Evolutionary conservation across 148 eudicot genomes (phyloP).

Genomic region (Camellia granthamiana): DNA sequence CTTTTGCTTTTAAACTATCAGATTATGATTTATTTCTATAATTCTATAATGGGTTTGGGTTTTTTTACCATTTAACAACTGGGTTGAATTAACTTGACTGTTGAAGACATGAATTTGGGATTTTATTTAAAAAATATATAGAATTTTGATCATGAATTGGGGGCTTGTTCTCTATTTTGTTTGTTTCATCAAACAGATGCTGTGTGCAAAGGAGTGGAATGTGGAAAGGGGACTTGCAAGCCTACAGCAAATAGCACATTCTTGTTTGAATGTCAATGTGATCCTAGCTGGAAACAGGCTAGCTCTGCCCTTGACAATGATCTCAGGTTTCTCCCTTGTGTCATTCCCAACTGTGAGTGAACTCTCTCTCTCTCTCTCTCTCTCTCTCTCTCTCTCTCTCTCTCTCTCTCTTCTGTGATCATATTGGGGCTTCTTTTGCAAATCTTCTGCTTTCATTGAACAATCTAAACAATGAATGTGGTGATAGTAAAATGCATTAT

Average conservation of each 20-base stretch:
- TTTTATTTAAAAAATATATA: too few relatives aligned
- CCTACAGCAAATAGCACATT: constrained; percentile 28
- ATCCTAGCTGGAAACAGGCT: constrained; percentile 68
- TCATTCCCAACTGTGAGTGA: constrained; percentile 34
- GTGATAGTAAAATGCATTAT: neutral
- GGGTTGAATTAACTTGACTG: neutral
- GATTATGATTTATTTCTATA: neutral
- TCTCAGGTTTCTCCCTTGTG: constrained; percentile 40
- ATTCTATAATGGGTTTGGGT: neutral
- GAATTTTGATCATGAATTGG: neutral
- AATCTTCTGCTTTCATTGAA: neutral
- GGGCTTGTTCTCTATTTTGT: neutral
- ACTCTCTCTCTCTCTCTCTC: too few relatives aligned
- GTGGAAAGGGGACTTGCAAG: constrained; percentile 2
- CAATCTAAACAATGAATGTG: too few relatives aligned
- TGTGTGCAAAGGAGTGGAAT: constrained; percentile 53
- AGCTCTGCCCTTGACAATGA: constrained; percentile 20
- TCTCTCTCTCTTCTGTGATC: neutral
- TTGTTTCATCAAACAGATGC: constrained; percentile 26
- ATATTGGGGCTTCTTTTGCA: neutral
- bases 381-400: constrained; percentile 7
- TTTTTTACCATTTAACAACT: neutral
- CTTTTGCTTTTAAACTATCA: neutral
- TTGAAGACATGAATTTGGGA: neutral
- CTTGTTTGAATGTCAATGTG: constrained; percentile 59